Evolutionary conservation across 106 monocot species (phyloP), one percentile per base, ranked within the genome.

Genomic region (Dendrobium catenatum): DNA sequence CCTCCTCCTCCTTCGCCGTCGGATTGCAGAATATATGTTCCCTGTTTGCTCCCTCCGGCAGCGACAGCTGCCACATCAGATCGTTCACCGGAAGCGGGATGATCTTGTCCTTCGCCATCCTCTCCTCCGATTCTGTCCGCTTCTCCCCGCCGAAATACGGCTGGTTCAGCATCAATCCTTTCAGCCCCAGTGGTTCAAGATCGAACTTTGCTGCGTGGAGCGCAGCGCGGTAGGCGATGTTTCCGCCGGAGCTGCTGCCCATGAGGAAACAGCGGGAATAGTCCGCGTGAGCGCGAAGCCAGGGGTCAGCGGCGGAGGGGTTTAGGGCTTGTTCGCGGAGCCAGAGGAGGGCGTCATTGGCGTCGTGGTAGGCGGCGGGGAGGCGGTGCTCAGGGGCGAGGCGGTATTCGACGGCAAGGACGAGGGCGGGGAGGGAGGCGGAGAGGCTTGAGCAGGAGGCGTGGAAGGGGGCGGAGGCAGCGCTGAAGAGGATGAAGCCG

Each of bases 11-110:
- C 76, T 41, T 55, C 6, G 16, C 49, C 72, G 47, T 29, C 20
- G 83, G 80, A 54, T 88, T 85, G 72, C 83, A 78, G 80, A 78
- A 88, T 80, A 80, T 77, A 49, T 88, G 88, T n/a, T 88, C 83
- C 54, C 88, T 73, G 18, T 73, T 51, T 1, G 83, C 68, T 1
- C 85, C 88, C 15, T 13, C 41, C 11, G 85, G 88, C 42, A 88
- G 75, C 1, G 88, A 67, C 46, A 88, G 81, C 42, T 75, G 40
- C 88, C 88, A 88, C 83, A 88, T 80, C 58, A 88, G 77, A 44
- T 85, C 83, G 55, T 72, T 85, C 17, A 73, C 88, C 0, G 80
- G 51, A 3, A 88, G 77, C 2, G 88, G 88, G 4, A 88, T 11
- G 9, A 85, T 67, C 13, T 42, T 31, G 73, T 88, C 85, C 47